These are phyloP conservation scores for Penicillium sp. DNA, from an alignment of 2,329 filamentous ascomycete genomes.

Conservation along the genomic window DNA sequence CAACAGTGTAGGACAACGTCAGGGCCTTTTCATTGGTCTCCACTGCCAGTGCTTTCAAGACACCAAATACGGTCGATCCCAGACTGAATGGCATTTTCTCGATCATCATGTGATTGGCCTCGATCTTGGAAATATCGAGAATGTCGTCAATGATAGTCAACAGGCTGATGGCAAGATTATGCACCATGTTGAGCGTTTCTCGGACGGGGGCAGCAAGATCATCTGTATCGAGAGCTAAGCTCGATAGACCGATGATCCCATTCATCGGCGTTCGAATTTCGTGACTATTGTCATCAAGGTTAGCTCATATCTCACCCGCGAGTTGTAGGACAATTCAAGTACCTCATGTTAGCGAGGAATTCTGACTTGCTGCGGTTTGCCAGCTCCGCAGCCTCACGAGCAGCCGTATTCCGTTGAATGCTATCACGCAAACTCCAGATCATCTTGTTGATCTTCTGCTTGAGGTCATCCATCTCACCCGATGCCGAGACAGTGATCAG, in stretches of 20 bases:
- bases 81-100: conserved; percentile 94
- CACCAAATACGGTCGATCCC: conserved; percentile 89
- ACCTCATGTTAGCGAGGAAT: conserved; percentile 90
- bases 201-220: conserved; percentile 88
- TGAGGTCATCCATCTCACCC: conserved; percentile 95
- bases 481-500: conserved; percentile 92
- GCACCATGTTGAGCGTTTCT: conserved; percentile 95
- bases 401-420: conserved; percentile 91
- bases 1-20: conserved; percentile 85
- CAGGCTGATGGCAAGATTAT: conserved; percentile 89
- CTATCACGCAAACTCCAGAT: conserved; percentile 89
- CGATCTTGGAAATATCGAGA: conserved; percentile 70
- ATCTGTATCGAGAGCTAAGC: conserved; percentile 87
- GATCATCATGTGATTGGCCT: conserved; percentile 93
- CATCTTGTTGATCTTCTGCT: conserved; percentile 98
- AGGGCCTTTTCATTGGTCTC: conserved; percentile 95
- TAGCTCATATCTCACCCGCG: too few relatives aligned
- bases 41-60: conserved; percentile 88
- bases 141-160: conserved; percentile 88
- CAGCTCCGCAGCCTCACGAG: conserved; percentile 87
- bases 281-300: conserved; percentile 55
- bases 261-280: conserved; percentile 96
- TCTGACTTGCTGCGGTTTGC: conserved; percentile 97
- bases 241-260: conserved; percentile 94
- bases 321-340: background rate